A percentile compares a stretch with the other conserved stretches of the same genome.
phyloP scores from a whole-genome alignment of 164 flowering plant species.

The Dillenia suffruticosa region DNA sequence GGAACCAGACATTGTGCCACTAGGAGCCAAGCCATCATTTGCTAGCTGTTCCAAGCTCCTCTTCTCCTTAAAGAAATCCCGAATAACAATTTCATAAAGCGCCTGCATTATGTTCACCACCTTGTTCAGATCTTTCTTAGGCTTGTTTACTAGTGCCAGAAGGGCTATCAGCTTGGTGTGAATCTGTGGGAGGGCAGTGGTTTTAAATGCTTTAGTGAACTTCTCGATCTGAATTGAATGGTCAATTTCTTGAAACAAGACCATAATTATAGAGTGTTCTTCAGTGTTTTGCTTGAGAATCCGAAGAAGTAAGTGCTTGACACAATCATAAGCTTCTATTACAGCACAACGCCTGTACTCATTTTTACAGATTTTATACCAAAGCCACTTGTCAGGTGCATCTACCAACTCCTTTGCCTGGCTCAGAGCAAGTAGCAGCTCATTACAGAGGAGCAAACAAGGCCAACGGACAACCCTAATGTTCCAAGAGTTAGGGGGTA shows the following conservation, averaged over 20 bases:
- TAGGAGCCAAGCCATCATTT: slow-evolving; percentile 54
- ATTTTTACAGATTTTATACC: slow-evolving; percentile 58
- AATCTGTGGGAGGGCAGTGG: slow-evolving; percentile 37
- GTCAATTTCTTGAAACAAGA: slow-evolving; percentile 56
- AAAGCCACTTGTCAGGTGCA: slow-evolving; percentile 64
- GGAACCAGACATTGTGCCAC: slow-evolving; percentile 19
- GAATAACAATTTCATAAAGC: slow-evolving; percentile 48
- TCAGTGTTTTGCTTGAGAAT: slow-evolving; percentile 40
- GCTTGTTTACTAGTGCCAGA: slow-evolving; percentile 33
- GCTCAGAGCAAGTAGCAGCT: slow-evolving; percentile 59
- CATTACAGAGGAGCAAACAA: slow-evolving; percentile 57
- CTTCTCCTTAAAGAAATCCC: slow-evolving; percentile 46
- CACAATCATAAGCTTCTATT: slow-evolving; percentile 58
- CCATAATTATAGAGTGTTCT: slow-evolving; percentile 50
- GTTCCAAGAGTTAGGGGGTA: slow-evolving; percentile 57
- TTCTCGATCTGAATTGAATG: slow-evolving; percentile 43
- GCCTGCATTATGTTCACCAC: slow-evolving; percentile 57
- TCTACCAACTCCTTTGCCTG: slow-evolving; percentile 61
- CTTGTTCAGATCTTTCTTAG: slow-evolving; percentile 37
- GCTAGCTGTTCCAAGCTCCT: slow-evolving; percentile 37
- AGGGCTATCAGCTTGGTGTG: slow-evolving; percentile 42
- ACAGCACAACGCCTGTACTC: slow-evolving; percentile 72
- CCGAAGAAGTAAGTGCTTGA: slow-evolving; percentile 40
- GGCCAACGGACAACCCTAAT: slow-evolving; percentile 72
- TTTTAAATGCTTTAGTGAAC: slow-evolving; percentile 48